A percentile compares a stretch with the other conserved stretches of the same genome.
Conservation (phyloP, 2,329 filamentous ascomycete genomes). For the Dactylellina haptotyla region DNA sequence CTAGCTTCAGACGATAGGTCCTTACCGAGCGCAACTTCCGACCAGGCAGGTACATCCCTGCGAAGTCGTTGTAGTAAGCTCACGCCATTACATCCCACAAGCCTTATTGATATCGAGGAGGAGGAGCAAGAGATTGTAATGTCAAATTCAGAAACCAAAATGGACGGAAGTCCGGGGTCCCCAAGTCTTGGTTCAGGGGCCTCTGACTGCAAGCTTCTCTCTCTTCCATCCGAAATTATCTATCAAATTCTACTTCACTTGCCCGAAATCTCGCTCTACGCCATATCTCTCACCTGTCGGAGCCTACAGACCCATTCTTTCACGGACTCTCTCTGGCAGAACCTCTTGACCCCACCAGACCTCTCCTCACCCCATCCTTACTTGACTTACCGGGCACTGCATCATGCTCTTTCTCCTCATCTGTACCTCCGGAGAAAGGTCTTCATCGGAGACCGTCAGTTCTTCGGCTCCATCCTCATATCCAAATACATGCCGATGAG, state of each 20-base stretch:
- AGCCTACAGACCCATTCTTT: constrained; percentile 32
- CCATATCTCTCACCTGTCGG: constrained; percentile 40
- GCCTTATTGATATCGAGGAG: background rate
- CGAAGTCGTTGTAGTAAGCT: background rate
- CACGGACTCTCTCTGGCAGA: constrained; percentile 47
- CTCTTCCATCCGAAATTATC: constrained; percentile 43
- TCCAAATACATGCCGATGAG: constrained; percentile 54
- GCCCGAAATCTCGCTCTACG: constrained; percentile 49
- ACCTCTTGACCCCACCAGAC: constrained; percentile 42
- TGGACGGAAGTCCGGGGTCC: background rate
- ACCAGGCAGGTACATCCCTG: constrained; percentile 9
- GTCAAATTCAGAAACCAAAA: background rate
- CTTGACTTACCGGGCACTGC: constrained; percentile 53
- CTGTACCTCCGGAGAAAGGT: constrained; percentile 56
- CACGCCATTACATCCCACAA: background rate
- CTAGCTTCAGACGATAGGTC: background rate
- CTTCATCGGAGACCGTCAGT: constrained; percentile 56
- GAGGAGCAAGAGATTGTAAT: too few relatives aligned
- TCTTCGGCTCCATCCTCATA: constrained; percentile 55
- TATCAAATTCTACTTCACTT: constrained; percentile 43
- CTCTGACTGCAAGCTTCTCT: constrained; percentile 2
- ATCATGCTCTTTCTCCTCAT: constrained; percentile 54
- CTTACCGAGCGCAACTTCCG: constrained; percentile 21
- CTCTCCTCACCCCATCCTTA: constrained; percentile 56
- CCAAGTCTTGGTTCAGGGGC: background rate